phyloP scores from a whole-genome alignment of 305 asterid genomes.

The Fraxinus dipetala region DNA sequence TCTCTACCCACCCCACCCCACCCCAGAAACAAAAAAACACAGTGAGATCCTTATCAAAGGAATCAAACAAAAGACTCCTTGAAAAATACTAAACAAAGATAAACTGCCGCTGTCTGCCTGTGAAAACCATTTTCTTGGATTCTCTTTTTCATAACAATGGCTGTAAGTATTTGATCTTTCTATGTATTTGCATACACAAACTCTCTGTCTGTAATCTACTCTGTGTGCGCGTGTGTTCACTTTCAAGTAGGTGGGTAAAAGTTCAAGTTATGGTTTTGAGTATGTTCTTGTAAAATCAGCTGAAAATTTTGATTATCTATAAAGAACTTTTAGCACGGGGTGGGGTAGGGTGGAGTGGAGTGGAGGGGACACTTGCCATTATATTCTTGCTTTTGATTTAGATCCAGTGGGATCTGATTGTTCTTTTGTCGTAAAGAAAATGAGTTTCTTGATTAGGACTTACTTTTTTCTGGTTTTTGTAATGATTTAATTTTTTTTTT shows the following conservation, averaged over 20 bases:
- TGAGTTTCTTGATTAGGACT: conserved; percentile 15
- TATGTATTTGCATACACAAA: background rate
- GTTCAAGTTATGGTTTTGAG: background rate
- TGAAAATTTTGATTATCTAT: background rate
- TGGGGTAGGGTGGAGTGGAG: background rate
- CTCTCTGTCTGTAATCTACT: background rate
- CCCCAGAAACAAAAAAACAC: background rate
- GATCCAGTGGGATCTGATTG: conserved; percentile 27
- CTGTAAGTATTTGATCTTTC: conserved; percentile 35
- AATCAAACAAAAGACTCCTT: conserved; percentile 40
- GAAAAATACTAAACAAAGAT: background rate
- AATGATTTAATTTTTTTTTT: no score
- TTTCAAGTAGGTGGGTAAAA: background rate
- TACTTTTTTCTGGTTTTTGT: no score
- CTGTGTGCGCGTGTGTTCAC: background rate
- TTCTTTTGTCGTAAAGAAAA: conserved; percentile 16
- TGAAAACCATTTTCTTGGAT: conserved; percentile 22
- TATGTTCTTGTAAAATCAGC: conserved; percentile 13
- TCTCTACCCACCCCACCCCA: background rate
- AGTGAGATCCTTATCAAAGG: conserved; percentile 38
- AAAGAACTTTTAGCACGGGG: background rate
- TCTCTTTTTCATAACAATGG: conserved; percentile 31
- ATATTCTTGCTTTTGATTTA: conserved; percentile 19
- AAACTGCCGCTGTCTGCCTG: conserved; percentile 10
- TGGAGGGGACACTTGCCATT: background rate